These are phyloP conservation scores for Punica granatum DNA, from an alignment of 345 rosid genomes.

Conservation along the genomic window DNA sequence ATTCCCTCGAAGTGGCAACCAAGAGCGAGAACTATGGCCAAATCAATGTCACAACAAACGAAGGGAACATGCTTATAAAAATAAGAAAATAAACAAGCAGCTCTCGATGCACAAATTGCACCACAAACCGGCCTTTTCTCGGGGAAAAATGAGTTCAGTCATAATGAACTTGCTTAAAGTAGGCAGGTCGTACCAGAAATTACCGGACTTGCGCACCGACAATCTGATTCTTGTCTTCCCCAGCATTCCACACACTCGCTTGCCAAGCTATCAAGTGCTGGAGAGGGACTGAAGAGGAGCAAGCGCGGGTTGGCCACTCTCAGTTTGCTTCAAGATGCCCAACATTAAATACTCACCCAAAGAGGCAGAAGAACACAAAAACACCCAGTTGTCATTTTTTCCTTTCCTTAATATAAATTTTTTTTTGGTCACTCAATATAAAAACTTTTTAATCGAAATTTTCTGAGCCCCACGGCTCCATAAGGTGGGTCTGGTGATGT, in stretches of 20 bases:
- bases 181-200: not conserved
- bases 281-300: not conserved
- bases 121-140: not conserved
- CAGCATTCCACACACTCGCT: not conserved
- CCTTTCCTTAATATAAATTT: no score
- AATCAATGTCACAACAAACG: not conserved
- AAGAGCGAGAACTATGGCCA: not conserved
- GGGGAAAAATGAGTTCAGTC: no score
- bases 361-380: no score
- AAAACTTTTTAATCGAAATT: no score
- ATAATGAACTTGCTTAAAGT: not conserved
- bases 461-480: no score
- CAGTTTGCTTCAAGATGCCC: not conserved
- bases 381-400: no score
- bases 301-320: not conserved
- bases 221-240: no score
- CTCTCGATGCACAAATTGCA: not conserved
- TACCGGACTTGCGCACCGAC: no score
- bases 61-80: not conserved
- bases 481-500: no score
- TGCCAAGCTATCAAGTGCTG: not conserved
- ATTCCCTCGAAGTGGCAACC: not conserved
- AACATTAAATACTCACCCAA: not conserved
- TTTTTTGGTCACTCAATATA: no score
- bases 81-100: not conserved